Conservation (phyloP, 23 red algal species). For the Gracilaria domingensis region DNA sequence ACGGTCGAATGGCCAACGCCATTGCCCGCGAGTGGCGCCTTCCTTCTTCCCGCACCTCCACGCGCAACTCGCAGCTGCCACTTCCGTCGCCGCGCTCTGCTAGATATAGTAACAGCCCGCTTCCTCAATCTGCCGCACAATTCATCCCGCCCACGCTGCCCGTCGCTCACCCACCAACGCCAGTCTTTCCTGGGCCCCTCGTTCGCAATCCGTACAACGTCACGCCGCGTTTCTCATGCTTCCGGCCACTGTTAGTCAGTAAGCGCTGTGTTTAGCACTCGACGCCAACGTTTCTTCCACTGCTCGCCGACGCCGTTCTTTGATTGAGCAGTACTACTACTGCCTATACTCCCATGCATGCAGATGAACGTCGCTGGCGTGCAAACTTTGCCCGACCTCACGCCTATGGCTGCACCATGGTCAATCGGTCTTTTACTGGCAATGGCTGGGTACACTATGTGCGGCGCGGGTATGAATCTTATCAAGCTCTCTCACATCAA, state of each 20-base stretch:
- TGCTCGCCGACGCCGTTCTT: background rate
- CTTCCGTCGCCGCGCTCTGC: background rate
- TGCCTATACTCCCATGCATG: conserved; percentile 27
- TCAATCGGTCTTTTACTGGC: conserved; percentile 66
- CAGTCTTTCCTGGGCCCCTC: background rate
- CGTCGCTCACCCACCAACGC: background rate
- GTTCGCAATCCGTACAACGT: conserved; percentile 2
- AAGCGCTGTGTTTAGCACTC: background rate
- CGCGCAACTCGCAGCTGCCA: background rate
- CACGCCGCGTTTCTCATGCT: background rate
- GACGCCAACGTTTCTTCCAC: background rate
- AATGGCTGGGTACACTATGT: conserved; percentile 72
- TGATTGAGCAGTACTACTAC: background rate
- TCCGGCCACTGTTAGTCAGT: background rate
- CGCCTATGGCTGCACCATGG: conserved; percentile 60
- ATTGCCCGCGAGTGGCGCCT: conserved; percentile 20
- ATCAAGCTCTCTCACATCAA: conserved; percentile 88
- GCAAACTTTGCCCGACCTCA: conserved; percentile 27
- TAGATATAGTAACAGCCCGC: too few species aligned
- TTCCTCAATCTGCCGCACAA: background rate
- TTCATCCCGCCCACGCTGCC: background rate
- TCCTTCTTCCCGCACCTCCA: background rate
- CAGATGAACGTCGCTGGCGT: conserved; percentile 33
- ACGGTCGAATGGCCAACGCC: background rate
- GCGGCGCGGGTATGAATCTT: conserved; percentile 81